Percentiles rank a stretch among this genome's conserved stretches.
These are phyloP conservation scores for Ceratocystis harringtonii DNA, from an alignment of 2,329 filamentous ascomycete species.

Conservation along the genomic window DNA sequence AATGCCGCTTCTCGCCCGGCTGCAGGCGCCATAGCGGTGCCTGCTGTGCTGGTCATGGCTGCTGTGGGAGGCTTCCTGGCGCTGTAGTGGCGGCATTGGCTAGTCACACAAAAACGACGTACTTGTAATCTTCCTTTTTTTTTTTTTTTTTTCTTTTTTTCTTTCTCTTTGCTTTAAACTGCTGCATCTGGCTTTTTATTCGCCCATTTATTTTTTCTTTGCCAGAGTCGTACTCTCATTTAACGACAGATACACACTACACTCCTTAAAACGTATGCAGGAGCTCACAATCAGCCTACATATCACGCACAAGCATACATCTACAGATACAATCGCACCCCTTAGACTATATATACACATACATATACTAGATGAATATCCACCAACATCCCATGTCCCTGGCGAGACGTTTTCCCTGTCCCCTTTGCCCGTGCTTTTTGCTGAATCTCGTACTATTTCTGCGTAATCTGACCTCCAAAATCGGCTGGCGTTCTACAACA, in stretches of 20 bases:
- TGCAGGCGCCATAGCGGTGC: conserved; percentile 12
- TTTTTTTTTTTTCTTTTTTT: not conserved
- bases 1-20: conserved; percentile 24
- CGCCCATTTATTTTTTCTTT: not conserved
- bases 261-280: not conserved
- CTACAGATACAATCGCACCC: not conserved
- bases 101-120: not conserved
- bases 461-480: no score
- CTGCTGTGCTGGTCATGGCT: conserved; percentile 17
- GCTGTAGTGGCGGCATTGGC: not conserved
- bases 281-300: not conserved
- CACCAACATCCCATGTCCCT: no score
- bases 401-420: not conserved
- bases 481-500: no score
- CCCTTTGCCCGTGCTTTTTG: no score
- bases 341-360: not conserved
- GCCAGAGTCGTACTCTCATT: not conserved
- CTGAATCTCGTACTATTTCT: no score
- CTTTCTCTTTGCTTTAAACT: not conserved
- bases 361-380: not conserved
- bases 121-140: not conserved
- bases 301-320: not conserved
- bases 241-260: not conserved
- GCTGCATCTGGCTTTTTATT: not conserved
- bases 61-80: conserved; percentile 20